phyloP scores from a whole-genome alignment of 495 filamentous ascomycete genomes.

The Thermochaetoides thermophila region DNA sequence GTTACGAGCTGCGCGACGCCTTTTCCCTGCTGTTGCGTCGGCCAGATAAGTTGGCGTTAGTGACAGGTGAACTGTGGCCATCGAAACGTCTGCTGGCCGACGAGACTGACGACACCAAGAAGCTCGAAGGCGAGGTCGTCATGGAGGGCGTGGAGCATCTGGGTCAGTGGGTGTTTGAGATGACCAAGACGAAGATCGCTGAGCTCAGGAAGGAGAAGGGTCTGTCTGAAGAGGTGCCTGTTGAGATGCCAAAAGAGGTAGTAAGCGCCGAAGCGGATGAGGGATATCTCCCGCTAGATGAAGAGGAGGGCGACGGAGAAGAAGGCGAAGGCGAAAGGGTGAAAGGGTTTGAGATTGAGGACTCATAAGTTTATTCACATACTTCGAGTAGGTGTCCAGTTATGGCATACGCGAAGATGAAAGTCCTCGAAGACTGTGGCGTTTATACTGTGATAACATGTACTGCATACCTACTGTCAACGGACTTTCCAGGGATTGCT shows the following conservation, averaged over 20 bases:
- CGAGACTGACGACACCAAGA: constrained; percentile 33
- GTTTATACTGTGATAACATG: too few relatives aligned
- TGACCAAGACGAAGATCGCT: constrained; percentile 71
- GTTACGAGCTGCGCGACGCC: constrained; percentile 73
- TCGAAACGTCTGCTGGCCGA: constrained; percentile 43
- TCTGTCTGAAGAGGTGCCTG: constrained; percentile 13
- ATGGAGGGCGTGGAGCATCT: constrained; percentile 93
- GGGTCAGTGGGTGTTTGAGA: constrained; percentile 93
- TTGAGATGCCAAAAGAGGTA: constrained; percentile 6
- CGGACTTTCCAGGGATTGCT: too few relatives aligned
- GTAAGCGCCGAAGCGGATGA: constrained; percentile 30
- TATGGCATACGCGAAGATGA: too few relatives aligned
- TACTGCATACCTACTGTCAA: too few relatives aligned
- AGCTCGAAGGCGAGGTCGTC: constrained; percentile 25
- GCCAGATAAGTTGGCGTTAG: constrained; percentile 63
- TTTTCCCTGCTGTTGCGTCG: constrained; percentile 60
- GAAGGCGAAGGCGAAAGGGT: constrained; percentile 26
- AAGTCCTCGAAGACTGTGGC: too few relatives aligned
- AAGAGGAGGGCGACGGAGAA: constrained; percentile 10
- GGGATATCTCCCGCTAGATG: constrained; percentile 30
- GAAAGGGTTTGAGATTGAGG: constrained; percentile 22
- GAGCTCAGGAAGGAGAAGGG: constrained; percentile 31
- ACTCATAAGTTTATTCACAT: too few relatives aligned
- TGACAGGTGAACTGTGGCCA: constrained; percentile 77
- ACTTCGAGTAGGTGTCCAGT: too few relatives aligned